Conservation (phyloP, 768 basidiomycete genomes). For the Mrakia gelida region DNA sequence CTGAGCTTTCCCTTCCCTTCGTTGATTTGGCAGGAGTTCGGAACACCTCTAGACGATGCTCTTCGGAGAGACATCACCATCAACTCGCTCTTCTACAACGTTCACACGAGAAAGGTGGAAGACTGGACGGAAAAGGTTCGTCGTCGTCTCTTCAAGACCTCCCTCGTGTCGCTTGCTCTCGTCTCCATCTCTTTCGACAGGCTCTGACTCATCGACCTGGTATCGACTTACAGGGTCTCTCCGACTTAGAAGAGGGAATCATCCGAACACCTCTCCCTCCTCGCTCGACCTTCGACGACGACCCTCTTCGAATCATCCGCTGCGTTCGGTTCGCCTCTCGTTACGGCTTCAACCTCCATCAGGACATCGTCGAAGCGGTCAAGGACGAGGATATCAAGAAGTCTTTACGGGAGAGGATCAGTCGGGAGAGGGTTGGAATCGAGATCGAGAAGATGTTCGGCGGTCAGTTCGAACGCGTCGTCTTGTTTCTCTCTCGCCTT, state of each 20-base stretch:
- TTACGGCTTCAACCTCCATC: conserved; percentile 61
- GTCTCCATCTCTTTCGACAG: conserved; percentile 25
- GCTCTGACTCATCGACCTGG: background rate
- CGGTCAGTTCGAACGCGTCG: conserved; percentile 49
- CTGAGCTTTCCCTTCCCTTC: too few relatives aligned
- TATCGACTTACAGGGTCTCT: conserved; percentile 57
- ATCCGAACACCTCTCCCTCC: conserved; percentile 88
- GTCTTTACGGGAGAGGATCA: conserved; percentile 72
- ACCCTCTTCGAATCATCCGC: conserved; percentile 86
- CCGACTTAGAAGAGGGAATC: conserved; percentile 67
- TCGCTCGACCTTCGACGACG: conserved; percentile 81
- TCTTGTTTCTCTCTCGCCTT: background rate
- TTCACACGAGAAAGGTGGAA: conserved; percentile 78
- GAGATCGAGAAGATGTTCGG: conserved; percentile 93
- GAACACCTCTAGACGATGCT: conserved; percentile 88
- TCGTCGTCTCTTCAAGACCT: background rate
- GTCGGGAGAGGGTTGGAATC: conserved; percentile 83
- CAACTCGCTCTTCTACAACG: conserved; percentile 92
- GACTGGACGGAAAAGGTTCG: conserved; percentile 74
- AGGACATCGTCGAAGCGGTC: conserved; percentile 40
- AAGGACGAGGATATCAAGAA: conserved; percentile 63
- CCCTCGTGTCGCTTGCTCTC: background rate
- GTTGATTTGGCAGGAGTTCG: conserved; percentile 61
- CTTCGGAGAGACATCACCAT: conserved; percentile 87
- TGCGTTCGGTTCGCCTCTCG: conserved; percentile 88